phyloP scores from a whole-genome alignment of 192 early-diverging fungal genomes.

The Coemansia sp. region DNA sequence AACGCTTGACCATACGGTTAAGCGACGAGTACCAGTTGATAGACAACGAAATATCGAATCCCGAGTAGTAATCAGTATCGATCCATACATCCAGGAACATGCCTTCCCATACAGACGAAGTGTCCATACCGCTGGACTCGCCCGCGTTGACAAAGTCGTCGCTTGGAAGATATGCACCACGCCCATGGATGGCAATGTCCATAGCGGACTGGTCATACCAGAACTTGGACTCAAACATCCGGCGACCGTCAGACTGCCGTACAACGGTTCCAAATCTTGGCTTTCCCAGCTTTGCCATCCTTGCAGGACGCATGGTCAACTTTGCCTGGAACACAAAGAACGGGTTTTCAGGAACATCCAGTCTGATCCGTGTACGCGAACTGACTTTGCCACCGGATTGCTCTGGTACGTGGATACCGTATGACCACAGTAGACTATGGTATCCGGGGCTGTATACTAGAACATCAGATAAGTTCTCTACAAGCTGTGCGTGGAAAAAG shows the following conservation, averaged over 20 bases:
- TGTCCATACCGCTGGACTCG: background rate
- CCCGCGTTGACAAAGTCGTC: slow-evolving; percentile 14
- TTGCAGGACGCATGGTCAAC: slow-evolving; percentile 17
- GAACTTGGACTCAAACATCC: slow-evolving; percentile 51
- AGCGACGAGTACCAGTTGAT: slow-evolving; percentile 72
- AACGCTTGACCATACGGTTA: slow-evolving; percentile 67
- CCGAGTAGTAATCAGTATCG: slow-evolving; percentile 26
- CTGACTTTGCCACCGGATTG: background rate
- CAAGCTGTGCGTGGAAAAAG: slow-evolving; percentile 30
- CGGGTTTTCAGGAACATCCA: slow-evolving; percentile 50
- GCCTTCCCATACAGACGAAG: slow-evolving; percentile 35
- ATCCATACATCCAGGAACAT: slow-evolving; percentile 44
- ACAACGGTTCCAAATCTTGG: slow-evolving; percentile 33
- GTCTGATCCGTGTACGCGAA: slow-evolving; percentile 34
- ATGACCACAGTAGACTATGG: slow-evolving; percentile 13
- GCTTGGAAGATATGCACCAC: slow-evolving; percentile 47
- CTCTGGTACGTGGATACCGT: slow-evolving; percentile 6
- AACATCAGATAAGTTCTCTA: background rate
- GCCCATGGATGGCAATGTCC: slow-evolving; percentile 51
- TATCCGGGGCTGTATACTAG: slow-evolving; percentile 16
- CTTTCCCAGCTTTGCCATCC: background rate
- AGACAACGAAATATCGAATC: slow-evolving; percentile 45
- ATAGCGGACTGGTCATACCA: slow-evolving; percentile 32
- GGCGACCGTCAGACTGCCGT: slow-evolving; percentile 47
- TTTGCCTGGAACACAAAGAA: slow-evolving; percentile 43